Percentiles rank a stretch among this genome's conserved stretches.
Evolutionary conservation across 495 filamentous ascomycete genomes (phyloP).

Genomic region (Xylaria bambusicola): DNA sequence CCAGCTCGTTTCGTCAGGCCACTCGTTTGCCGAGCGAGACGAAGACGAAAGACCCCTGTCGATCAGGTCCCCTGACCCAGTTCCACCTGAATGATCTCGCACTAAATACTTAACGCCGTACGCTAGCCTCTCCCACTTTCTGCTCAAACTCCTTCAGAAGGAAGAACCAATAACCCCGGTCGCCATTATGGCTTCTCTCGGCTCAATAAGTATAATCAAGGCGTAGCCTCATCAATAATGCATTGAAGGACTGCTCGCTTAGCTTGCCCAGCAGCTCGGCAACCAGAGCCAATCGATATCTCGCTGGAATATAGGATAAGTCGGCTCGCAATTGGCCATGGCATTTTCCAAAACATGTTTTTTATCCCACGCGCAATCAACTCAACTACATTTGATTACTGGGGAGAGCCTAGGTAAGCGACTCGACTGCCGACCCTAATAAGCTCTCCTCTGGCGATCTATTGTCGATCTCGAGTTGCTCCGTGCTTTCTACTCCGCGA

Average conservation of each 20-base stretch:
- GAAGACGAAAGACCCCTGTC: no score
- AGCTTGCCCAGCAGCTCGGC: not conserved
- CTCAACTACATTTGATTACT: no score
- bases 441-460: not conserved
- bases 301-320: not conserved
- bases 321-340: not conserved
- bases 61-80: constrained; percentile 15
- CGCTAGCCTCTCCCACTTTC: not conserved
- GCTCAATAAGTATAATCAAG: constrained; percentile 4
- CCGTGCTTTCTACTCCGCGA: no score
- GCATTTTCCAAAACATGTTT: no score
- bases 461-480: constrained; percentile 13
- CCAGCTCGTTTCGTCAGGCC: constrained; percentile 8
- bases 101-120: not conserved
- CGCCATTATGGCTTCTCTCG: constrained; percentile 6
- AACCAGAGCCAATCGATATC: no score
- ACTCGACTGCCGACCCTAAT: not conserved
- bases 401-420: not conserved
- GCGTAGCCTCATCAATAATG: not conserved
- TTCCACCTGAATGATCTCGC: constrained; percentile 5
- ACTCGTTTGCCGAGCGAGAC: constrained; percentile 6
- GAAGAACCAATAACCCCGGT: constrained; percentile 4
- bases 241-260: not conserved
- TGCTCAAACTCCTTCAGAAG: no score
- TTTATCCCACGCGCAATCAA: no score